phyloP scores from a whole-genome alignment of 2,329 filamentous ascomycete species.

The Aspergillus sergii region DNA sequence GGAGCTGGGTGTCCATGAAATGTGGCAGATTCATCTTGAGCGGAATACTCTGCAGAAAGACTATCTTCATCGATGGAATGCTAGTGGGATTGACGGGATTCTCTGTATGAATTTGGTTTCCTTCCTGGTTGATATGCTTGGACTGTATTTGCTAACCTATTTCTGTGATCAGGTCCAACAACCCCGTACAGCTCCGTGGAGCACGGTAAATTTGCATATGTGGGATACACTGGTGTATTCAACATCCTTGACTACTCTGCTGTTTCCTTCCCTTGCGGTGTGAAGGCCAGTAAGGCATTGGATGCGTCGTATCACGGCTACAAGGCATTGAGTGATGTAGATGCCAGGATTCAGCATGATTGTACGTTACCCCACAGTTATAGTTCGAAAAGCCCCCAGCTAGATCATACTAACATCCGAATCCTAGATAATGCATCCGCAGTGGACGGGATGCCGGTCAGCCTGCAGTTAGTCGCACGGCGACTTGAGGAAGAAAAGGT shows the following conservation, averaged over 20 bases:
- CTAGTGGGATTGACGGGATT: conserved; percentile 19
- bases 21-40: conserved; percentile 54
- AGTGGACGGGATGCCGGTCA: conserved; percentile 28
- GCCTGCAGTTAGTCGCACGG: conserved; percentile 32
- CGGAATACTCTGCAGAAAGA: conserved; percentile 46
- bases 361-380: conserved; percentile 11
- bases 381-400: not conserved
- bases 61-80: conserved; percentile 22
- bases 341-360: conserved; percentile 11
- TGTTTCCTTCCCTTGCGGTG: conserved; percentile 23
- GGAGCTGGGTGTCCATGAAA: conserved; percentile 47
- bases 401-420: not conserved
- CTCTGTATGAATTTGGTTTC: conserved; percentile 14
- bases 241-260: conserved; percentile 25
- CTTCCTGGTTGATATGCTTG: not conserved
- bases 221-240: conserved; percentile 24
- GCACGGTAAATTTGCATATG: conserved; percentile 20
- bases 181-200: conserved; percentile 24
- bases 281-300: conserved; percentile 17
- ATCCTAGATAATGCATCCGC: conserved; percentile 6
- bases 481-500: conserved; percentile 37
- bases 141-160: not conserved
- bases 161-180: conserved; percentile 15
- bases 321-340: conserved; percentile 11
- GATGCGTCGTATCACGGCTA: conserved; percentile 9